Evolutionary conservation across 2,329 filamentous ascomycete genomes (phyloP).

Genomic region (Acephala macrosclerotiorum): DNA sequence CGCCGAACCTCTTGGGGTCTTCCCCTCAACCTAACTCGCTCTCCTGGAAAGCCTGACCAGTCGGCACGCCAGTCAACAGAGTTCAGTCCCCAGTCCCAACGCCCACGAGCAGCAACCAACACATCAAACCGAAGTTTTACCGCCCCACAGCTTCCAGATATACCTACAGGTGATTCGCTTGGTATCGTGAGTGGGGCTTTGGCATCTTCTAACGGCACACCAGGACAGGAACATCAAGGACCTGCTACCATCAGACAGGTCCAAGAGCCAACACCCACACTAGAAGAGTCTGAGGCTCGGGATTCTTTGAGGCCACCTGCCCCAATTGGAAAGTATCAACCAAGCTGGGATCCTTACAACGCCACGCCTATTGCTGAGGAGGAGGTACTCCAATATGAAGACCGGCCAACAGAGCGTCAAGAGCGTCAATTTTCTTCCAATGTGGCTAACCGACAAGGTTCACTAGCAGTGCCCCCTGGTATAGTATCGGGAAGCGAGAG

Average conservation of each 20-base stretch:
- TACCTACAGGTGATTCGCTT: slow-evolving; percentile 19
- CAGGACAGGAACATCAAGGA: slow-evolving; percentile 9
- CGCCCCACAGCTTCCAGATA: slow-evolving; percentile 18
- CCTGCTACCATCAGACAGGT: slow-evolving; percentile 13
- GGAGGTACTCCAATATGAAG: slow-evolving; percentile 43
- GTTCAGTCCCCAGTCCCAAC: slow-evolving; percentile 20
- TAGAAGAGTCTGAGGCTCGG: slow-evolving; percentile 26
- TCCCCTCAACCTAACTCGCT: slow-evolving; percentile 46
- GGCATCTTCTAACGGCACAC: slow-evolving; percentile 12
- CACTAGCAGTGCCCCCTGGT: slow-evolving; percentile 3
- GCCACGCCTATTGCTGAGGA: slow-evolving; percentile 49
- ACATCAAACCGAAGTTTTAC: slow-evolving; percentile 22
- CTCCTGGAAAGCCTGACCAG: slow-evolving; percentile 40
- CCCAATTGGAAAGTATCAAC: slow-evolving; percentile 47
- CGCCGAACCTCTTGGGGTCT: slow-evolving; percentile 55
- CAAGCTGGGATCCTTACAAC: slow-evolving; percentile 46
- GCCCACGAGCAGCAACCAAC: slow-evolving; percentile 26
- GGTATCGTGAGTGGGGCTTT: slow-evolving; percentile 28
- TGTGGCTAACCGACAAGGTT: not conserved
- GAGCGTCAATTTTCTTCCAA: slow-evolving; percentile 15
- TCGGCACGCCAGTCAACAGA: slow-evolving; percentile 35
- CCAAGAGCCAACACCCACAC: slow-evolving; percentile 22
- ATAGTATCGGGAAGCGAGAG: slow-evolving; percentile 29
- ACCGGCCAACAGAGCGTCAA: slow-evolving; percentile 21
- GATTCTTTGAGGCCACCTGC: slow-evolving; percentile 36